These are phyloP conservation scores for Fusarium subglutinans DNA, from an alignment of 2,329 filamentous ascomycete genomes.

Conservation along the genomic window DNA sequence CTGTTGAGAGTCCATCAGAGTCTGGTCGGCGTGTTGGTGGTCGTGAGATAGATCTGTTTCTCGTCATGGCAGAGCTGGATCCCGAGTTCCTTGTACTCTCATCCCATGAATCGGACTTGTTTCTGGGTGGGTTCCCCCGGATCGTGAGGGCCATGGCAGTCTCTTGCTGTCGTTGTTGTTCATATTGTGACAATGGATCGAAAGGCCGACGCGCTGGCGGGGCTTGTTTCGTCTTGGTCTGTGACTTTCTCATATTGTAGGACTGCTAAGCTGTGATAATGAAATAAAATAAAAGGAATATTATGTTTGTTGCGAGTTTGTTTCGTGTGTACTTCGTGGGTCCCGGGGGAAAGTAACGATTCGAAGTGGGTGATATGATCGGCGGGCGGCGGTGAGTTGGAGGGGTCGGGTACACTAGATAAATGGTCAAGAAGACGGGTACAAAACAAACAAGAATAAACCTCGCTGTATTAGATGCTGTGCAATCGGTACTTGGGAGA, in stretches of 20 bases:
- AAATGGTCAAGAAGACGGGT: constrained; percentile 7
- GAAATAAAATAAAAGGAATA: not conserved
- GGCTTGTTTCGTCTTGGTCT: constrained; percentile 22
- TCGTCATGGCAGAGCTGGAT: constrained; percentile 23
- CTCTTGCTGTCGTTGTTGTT: constrained; percentile 35
- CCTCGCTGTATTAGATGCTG: constrained; percentile 12
- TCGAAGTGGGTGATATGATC: constrained; percentile 20
- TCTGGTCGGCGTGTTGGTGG: constrained; percentile 31
- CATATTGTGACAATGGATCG: constrained; percentile 31
- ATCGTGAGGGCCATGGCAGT: constrained; percentile 40
- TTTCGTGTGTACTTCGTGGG: constrained; percentile 22
- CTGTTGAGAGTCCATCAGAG: constrained; percentile 38
- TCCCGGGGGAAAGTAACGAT: not conserved
- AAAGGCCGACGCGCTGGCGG: constrained; percentile 22
- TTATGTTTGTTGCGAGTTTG: constrained; percentile 14
- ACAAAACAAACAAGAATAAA: constrained; percentile 3
- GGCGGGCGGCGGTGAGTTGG: constrained; percentile 23
- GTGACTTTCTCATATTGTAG: constrained; percentile 32
- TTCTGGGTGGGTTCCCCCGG: constrained; percentile 37
- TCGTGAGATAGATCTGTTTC: constrained; percentile 35
- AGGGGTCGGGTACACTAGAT: constrained; percentile 29
- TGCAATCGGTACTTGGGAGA: constrained; percentile 6
- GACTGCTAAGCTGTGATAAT: not conserved
- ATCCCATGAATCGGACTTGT: constrained; percentile 32
- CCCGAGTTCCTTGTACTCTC: constrained; percentile 23